Evolutionary conservation across 176 grass and related monocot species (phyloP).

Genomic region (Oryza longistaminata): DNA sequence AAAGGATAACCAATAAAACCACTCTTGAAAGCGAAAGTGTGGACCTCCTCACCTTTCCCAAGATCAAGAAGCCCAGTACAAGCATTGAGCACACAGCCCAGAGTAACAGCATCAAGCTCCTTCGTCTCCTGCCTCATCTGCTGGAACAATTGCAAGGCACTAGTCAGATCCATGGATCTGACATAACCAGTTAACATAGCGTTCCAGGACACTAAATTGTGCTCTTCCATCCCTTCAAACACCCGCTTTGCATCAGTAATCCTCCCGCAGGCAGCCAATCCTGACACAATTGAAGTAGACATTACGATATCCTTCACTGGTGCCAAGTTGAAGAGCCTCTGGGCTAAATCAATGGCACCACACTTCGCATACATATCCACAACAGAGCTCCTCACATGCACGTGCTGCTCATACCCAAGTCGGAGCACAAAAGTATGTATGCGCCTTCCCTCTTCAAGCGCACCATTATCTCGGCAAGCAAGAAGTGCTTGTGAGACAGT

Average conservation of each 20-base stretch:
- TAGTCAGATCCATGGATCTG: conserved; percentile 56
- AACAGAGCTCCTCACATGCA: conserved; percentile 51
- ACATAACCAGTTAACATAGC: conserved; percentile 76
- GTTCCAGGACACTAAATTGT: conserved; percentile 87
- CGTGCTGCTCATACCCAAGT: conserved; percentile 52
- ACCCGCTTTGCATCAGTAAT: conserved; percentile 64
- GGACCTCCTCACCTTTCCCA: conserved; percentile 68
- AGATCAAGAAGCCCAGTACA: conserved; percentile 68
- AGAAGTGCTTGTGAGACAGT: conserved; percentile 72
- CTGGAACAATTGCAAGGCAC: conserved; percentile 71
- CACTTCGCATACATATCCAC: conserved; percentile 85
- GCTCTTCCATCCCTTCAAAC: conserved; percentile 70
- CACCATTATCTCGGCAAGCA: conserved; percentile 60
- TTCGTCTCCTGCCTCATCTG: conserved; percentile 59
- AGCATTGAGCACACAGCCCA: conserved; percentile 64
- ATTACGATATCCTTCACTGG: conserved; percentile 62
- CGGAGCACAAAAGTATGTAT: conserved; percentile 62
- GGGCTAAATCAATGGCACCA: conserved; percentile 66
- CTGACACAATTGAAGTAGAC: conserved; percentile 73
- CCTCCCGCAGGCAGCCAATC: conserved; percentile 70
- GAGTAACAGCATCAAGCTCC: conserved; percentile 59
- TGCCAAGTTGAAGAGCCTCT: conserved; percentile 57
- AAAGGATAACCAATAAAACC: conserved; percentile 41
- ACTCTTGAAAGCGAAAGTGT: conserved; percentile 55
- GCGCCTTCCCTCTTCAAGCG: conserved; percentile 59